Conservation (phyloP, 164 flowering plant species). For the Chloranthus sessilifolius region DNA sequence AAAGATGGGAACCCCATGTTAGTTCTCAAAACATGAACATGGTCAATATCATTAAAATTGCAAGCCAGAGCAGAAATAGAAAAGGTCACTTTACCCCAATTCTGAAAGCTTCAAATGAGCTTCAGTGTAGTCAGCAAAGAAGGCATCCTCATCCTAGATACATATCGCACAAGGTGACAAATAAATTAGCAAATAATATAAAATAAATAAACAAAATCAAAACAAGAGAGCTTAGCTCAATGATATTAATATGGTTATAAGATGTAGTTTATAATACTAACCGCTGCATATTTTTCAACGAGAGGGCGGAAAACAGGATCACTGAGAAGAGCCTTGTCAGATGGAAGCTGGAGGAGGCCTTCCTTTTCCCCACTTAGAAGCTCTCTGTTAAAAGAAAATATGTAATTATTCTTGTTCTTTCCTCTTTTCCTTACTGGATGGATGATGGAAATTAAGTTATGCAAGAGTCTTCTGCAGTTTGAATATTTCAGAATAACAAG, state of each 20-base stretch:
- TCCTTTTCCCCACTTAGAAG: slow-evolving; percentile 51
- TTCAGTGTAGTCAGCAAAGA: slow-evolving; percentile 33
- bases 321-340: slow-evolving; percentile 40
- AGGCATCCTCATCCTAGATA: slow-evolving; percentile 33
- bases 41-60: too few relatives aligned
- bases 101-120: slow-evolving; percentile 41
- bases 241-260: too few relatives aligned
- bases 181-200: background rate
- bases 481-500: too few relatives aligned
- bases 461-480: too few relatives aligned
- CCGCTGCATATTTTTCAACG: slow-evolving; percentile 53
- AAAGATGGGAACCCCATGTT: too few relatives aligned
- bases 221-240: too few relatives aligned
- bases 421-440: too few relatives aligned
- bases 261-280: slow-evolving; percentile 19
- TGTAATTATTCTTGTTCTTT: too few relatives aligned
- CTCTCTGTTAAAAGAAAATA: slow-evolving; percentile 25
- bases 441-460: too few relatives aligned
- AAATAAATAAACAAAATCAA: background rate
- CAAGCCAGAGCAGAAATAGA: background rate
- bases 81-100: slow-evolving; percentile 29
- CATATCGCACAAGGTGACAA: background rate
- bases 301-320: slow-evolving; percentile 50
- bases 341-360: slow-evolving; percentile 45
- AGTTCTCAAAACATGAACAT: too few relatives aligned